Evolutionary conservation across 2,329 filamentous ascomycete genomes (phyloP).

Genomic region (Simplicillium sp.): DNA sequence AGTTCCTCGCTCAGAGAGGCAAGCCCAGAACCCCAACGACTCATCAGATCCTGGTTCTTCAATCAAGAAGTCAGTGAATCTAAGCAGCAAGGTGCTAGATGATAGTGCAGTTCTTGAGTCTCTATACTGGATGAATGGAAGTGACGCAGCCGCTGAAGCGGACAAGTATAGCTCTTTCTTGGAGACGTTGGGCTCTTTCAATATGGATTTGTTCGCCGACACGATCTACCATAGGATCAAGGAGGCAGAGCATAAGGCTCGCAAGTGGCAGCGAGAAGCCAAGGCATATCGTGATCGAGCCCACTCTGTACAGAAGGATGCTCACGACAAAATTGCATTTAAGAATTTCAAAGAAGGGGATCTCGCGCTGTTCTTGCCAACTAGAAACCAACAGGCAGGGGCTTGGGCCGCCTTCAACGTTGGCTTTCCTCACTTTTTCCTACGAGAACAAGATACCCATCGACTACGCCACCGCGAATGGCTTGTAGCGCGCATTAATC

Average conservation of each 20-base stretch:
- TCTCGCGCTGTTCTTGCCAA: constrained; percentile 86
- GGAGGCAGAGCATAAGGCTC: constrained; percentile 85
- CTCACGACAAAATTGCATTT: constrained; percentile 93
- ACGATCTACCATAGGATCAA: constrained; percentile 82
- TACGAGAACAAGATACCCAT: constrained; percentile 86
- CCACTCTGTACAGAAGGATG: constrained; percentile 69
- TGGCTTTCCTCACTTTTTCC: constrained; percentile 92
- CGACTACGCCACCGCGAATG: constrained; percentile 79
- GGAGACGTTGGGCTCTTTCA: constrained; percentile 64
- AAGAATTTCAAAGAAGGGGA: constrained; percentile 95
- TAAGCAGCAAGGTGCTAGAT: constrained; percentile 43
- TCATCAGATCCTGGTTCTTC: constrained; percentile 46
- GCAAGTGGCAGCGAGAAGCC: constrained; percentile 87
- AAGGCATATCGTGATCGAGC: constrained; percentile 81
- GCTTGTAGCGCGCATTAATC: constrained; percentile 89
- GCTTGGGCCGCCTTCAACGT: constrained; percentile 99
- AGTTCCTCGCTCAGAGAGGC: constrained; percentile 49
- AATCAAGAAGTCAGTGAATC: constrained; percentile 42
- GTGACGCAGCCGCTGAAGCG: constrained; percentile 56
- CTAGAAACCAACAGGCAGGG: constrained; percentile 84
- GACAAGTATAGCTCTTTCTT: constrained; percentile 69
- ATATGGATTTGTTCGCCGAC: constrained; percentile 76
- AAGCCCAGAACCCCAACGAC: constrained; percentile 44
- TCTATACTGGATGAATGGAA: constrained; percentile 72
- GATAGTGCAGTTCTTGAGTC: constrained; percentile 62